These are phyloP conservation scores for Myrica gale DNA, from an alignment of 306 rosid species.

Conservation along the genomic window DNA sequence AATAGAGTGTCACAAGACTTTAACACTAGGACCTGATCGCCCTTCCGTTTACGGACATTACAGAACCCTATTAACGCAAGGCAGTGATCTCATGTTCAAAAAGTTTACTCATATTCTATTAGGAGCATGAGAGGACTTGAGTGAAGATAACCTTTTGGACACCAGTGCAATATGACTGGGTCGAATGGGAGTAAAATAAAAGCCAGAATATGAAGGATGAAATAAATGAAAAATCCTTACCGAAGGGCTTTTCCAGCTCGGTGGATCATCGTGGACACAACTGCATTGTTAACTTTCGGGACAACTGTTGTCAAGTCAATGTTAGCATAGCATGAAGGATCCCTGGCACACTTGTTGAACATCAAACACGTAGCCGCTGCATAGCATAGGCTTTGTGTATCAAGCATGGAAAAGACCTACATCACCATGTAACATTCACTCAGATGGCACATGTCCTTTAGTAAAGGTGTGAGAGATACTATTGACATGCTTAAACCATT, in stretches of 20 bases:
- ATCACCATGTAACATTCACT: conserved; percentile 18
- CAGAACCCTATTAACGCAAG: too few species aligned
- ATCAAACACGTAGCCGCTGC: conserved; percentile 83
- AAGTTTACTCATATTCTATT: not conserved
- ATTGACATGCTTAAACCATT: not conserved
- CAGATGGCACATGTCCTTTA: not conserved
- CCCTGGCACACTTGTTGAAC: conserved; percentile 89
- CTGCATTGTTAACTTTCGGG: conserved; percentile 94
- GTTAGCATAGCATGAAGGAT: conserved; percentile 81
- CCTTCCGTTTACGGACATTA: not conserved
- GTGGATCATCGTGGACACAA: conserved; percentile 89
- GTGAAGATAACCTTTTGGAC: not conserved
- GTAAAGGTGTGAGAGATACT: not conserved
- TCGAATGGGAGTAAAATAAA: not conserved
- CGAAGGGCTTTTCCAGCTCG: conserved; percentile 86
- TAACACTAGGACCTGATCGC: not conserved
- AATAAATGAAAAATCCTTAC: conserved; percentile 38
- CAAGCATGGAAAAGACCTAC: conserved; percentile 92
- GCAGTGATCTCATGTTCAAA: conserved; percentile 1
- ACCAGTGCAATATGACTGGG: conserved; percentile 16
- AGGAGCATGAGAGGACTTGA: not conserved
- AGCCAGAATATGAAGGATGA: not conserved
- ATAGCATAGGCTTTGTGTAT: conserved; percentile 83
- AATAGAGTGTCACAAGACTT: not conserved
- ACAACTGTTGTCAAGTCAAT: conserved; percentile 76